Evolutionary conservation across 495 filamentous ascomycete genomes (phyloP).

Genomic region (Neurospora hispaniola): DNA sequence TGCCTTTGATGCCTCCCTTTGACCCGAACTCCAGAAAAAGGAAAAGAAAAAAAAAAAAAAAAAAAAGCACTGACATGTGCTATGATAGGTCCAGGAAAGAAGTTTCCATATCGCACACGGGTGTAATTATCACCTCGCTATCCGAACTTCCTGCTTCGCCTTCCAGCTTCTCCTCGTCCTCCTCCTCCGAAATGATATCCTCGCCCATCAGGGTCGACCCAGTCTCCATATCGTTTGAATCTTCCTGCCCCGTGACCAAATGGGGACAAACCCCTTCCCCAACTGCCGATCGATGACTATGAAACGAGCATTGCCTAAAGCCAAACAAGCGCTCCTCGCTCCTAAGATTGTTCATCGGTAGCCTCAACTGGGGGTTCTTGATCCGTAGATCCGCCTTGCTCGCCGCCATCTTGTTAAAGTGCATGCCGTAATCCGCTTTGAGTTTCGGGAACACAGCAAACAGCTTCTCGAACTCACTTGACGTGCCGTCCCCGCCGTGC

Average conservation of each 20-base stretch:
- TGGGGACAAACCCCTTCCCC: conserved; percentile 36
- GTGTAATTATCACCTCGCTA: conserved; percentile 13
- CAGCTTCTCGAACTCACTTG: conserved; percentile 23
- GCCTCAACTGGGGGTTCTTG: conserved; percentile 39
- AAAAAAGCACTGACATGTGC: neutral
- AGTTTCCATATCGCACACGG: conserved; percentile 15
- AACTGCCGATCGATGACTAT: conserved; percentile 32
- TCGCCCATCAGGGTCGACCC: neutral
- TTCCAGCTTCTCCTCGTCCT: conserved; percentile 5
- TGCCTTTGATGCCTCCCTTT: neutral
- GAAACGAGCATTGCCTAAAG: conserved; percentile 39
- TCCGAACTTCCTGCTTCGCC: conserved; percentile 7
- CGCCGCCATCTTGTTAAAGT: conserved; percentile 31
- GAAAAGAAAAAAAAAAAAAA: neutral
- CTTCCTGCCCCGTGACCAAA: neutral
- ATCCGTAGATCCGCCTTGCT: conserved; percentile 32
- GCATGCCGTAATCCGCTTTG: conserved; percentile 30
- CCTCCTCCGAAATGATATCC: neutral
- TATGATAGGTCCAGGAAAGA: conserved; percentile 20
- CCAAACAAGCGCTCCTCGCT: conserved; percentile 38
- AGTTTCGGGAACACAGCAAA: conserved; percentile 29
- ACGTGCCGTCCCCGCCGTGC: conserved; percentile 13
- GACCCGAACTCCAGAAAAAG: neutral
- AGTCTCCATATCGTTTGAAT: neutral
- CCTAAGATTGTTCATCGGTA: conserved; percentile 33